Evolutionary conservation across 2,329 filamentous ascomycete genomes (phyloP).

Genomic region (Cercospora nicotianae): DNA sequence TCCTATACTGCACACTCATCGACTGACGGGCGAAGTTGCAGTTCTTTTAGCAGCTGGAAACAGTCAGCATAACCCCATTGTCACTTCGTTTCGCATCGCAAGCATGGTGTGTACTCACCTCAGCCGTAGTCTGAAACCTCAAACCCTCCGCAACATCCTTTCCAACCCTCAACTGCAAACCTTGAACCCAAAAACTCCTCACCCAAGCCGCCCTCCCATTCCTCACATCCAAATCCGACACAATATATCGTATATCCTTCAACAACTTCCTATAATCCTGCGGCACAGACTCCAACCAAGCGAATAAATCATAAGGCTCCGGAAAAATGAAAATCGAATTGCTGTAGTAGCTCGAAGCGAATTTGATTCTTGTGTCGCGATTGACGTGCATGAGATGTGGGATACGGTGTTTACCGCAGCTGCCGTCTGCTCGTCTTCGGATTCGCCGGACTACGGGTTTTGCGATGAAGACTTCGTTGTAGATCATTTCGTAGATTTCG

Average conservation of each 20-base stretch:
- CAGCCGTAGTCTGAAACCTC: conserved; percentile 1
- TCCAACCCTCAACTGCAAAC: conserved; percentile 1
- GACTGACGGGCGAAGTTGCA: neutral
- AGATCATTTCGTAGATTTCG: neutral
- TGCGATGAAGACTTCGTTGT: neutral
- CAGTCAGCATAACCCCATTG: neutral
- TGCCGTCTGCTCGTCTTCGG: neutral
- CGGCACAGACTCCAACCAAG: neutral
- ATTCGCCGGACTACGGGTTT: neutral
- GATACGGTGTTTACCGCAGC: neutral
- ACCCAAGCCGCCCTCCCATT: neutral
- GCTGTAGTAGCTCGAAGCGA: neutral
- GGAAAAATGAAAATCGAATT: neutral
- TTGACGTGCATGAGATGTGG: neutral
- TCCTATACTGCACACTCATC: neutral
- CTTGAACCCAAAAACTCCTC: conserved; percentile 3
- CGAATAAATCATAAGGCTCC: neutral
- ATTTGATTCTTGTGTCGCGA: neutral
- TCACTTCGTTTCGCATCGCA: neutral
- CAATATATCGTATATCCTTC: neutral
- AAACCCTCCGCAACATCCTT: conserved; percentile 5
- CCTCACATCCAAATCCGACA: neutral
- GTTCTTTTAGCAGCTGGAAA: neutral
- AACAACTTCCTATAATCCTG: neutral
- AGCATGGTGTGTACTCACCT: neutral